Conservation (phyloP, 805 yeast genomes). For the Hanseniaspora mollemarum region DNA sequence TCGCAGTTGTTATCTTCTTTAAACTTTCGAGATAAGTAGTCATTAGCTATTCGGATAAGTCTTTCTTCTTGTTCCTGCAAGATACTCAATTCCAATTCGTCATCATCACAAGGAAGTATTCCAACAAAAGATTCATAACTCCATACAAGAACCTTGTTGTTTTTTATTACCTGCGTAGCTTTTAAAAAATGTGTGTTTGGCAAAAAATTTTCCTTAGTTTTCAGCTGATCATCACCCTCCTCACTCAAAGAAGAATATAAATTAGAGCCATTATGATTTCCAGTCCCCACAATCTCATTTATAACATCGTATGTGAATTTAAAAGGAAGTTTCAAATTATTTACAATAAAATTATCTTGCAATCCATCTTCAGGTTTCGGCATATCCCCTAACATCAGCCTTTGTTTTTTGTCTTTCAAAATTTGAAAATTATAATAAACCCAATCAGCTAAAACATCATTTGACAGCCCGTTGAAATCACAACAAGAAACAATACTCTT, state of each 20-base stretch:
- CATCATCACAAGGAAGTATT: neutral
- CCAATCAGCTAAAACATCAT: neutral
- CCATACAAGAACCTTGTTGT: neutral
- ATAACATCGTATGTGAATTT: constrained; percentile 11
- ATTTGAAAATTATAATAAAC: neutral
- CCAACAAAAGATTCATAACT: neutral
- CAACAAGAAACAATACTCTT: neutral
- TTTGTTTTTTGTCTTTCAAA: neutral
- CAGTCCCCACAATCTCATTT: constrained; percentile 4
- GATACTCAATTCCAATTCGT: neutral
- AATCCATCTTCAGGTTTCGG: neutral
- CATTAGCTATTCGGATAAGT: neutral
- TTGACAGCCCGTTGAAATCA: neutral
- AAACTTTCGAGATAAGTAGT: neutral
- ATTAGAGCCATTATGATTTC: neutral
- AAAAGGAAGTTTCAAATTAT: neutral
- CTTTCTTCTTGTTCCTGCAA: neutral
- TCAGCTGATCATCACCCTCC: neutral
- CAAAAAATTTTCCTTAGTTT: neutral
- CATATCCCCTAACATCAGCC: neutral
- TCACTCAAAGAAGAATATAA: neutral
- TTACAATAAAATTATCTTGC: neutral
- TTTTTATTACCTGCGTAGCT: neutral
- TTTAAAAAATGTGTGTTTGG: neutral
- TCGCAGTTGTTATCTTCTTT: neutral